These are phyloP conservation scores for Saturnispora diversa DNA, from an alignment of 805 yeast species.

Conservation along the genomic window DNA sequence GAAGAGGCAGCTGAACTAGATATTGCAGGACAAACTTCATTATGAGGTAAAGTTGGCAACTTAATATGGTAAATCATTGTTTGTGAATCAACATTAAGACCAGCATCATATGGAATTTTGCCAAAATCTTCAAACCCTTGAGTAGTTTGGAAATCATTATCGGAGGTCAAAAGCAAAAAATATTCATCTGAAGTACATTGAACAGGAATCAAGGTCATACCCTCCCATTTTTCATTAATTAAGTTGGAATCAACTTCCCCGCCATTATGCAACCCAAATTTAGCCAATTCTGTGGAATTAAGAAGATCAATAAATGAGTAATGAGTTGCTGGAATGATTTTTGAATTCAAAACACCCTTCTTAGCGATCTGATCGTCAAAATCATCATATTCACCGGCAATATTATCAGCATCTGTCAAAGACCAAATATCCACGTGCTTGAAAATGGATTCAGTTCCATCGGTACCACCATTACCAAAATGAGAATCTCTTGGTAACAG, in stretches of 20 bases:
- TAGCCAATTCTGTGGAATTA: conserved; percentile 22
- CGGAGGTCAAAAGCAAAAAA: conserved; percentile 23
- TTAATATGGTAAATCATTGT: conserved; percentile 26
- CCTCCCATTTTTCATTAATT: conserved; percentile 31
- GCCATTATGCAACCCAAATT: conserved; percentile 30
- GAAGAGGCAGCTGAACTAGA: conserved; percentile 12
- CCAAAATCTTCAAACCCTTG: conserved; percentile 26
- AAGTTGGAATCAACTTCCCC: conserved; percentile 22
- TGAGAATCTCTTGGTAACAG: conserved; percentile 27
- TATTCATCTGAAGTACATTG: conserved; percentile 27
- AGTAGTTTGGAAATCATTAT: conserved; percentile 28
- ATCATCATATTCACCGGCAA: conserved; percentile 25
- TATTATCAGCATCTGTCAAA: conserved; percentile 25
- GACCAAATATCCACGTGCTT: conserved; percentile 27
- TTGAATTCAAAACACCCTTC: conserved; percentile 21
- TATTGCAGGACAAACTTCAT: conserved; percentile 5
- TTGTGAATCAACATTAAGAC: conserved; percentile 25
- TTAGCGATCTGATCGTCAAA: conserved; percentile 21
- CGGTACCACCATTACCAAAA: conserved; percentile 21
- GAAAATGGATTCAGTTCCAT: conserved; percentile 21
- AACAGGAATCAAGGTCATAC: conserved; percentile 26
- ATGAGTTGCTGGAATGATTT: conserved; percentile 22
- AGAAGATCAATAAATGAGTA: conserved; percentile 24
- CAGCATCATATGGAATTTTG: conserved; percentile 22
- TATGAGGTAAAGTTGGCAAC: conserved; percentile 21